A percentile compares a stretch with the other conserved stretches of the same genome.
Conservation (phyloP, 768 basidiomycete species). For the Infundibulicybe gibba region DNA sequence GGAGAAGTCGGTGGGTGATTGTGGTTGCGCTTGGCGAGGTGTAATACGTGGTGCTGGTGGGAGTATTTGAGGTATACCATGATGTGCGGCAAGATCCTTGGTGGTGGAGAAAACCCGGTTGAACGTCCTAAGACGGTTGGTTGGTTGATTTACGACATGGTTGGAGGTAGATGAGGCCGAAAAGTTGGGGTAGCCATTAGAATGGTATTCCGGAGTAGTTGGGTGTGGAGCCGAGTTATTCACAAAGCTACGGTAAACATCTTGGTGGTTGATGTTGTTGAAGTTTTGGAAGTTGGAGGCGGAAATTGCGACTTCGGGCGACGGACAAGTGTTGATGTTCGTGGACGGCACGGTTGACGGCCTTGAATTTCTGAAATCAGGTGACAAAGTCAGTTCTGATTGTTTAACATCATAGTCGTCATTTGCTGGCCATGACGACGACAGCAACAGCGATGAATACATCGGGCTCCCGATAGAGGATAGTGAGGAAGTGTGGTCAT, state of each 20-base stretch:
- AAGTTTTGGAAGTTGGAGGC: slow-evolving; percentile 31
- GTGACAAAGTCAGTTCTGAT: slow-evolving; percentile 47
- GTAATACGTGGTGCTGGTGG: slow-evolving; percentile 66
- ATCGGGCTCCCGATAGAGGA: neutral
- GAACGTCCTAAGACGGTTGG: slow-evolving; percentile 66
- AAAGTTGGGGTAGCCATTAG: slow-evolving; percentile 31
- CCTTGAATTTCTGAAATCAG: slow-evolving; percentile 53
- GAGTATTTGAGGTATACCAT: slow-evolving; percentile 74
- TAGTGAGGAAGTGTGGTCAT: neutral
- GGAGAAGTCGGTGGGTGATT: slow-evolving; percentile 38
- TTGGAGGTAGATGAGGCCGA: slow-evolving; percentile 33
- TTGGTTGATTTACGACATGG: slow-evolving; percentile 56
- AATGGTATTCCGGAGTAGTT: slow-evolving; percentile 35
- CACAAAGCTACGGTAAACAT: slow-evolving; percentile 36
- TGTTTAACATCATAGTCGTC: slow-evolving; percentile 27
- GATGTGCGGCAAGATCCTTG: slow-evolving; percentile 68
- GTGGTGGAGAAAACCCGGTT: slow-evolving; percentile 59
- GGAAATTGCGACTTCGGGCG: slow-evolving; percentile 47
- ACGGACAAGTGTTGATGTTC: slow-evolving; percentile 18
- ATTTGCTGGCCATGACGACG: neutral
- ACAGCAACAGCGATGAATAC: neutral
- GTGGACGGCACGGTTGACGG: slow-evolving; percentile 47
- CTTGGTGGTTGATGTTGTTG: slow-evolving; percentile 37
- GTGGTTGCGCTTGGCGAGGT: slow-evolving; percentile 42
- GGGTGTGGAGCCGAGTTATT: slow-evolving; percentile 42